These are phyloP conservation scores for Gossypium gossypioides DNA, from an alignment of 441 rosid species.

Conservation along the genomic window DNA sequence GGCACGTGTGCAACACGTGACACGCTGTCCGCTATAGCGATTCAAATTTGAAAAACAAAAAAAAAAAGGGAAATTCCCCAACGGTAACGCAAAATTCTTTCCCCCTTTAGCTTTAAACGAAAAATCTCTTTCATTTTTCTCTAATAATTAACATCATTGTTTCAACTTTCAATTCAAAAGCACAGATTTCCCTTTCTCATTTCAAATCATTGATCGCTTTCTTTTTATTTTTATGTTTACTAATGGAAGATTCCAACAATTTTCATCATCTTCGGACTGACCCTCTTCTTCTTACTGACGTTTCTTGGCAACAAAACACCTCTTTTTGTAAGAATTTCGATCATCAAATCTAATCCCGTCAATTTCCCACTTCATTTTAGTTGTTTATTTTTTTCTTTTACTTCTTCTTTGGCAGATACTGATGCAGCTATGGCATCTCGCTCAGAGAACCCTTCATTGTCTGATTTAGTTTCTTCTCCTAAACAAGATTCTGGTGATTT, in stretches of 20 bases:
- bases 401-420: slow-evolving; percentile 18
- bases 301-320: slow-evolving; percentile 26
- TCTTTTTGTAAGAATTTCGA: slow-evolving; percentile 24
- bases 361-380: not conserved
- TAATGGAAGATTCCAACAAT: slow-evolving; percentile 32
- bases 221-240: not conserved
- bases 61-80: not conserved
- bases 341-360: not conserved
- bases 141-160: not conserved
- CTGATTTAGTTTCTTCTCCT: slow-evolving; percentile 27
- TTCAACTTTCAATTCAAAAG: slow-evolving; percentile 4
- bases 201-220: not conserved
- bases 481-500: slow-evolving; percentile 23
- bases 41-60: not conserved
- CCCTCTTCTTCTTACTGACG: slow-evolving; percentile 45
- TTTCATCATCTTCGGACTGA: slow-evolving; percentile 29
- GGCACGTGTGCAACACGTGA: not conserved
- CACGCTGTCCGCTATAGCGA: not conserved
- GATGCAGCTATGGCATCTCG: slow-evolving; percentile 14
- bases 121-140: slow-evolving; percentile 16
- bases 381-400: not conserved
- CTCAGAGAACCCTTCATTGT: slow-evolving; percentile 21
- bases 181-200: not conserved
- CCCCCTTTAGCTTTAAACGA: slow-evolving; percentile 14
- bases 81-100: not conserved